Percentiles rank a stretch among this genome's conserved stretches.
Conservation (phyloP, 2,329 filamentous ascomycete genomes). For the Aspergillus carbonarius region DNA sequence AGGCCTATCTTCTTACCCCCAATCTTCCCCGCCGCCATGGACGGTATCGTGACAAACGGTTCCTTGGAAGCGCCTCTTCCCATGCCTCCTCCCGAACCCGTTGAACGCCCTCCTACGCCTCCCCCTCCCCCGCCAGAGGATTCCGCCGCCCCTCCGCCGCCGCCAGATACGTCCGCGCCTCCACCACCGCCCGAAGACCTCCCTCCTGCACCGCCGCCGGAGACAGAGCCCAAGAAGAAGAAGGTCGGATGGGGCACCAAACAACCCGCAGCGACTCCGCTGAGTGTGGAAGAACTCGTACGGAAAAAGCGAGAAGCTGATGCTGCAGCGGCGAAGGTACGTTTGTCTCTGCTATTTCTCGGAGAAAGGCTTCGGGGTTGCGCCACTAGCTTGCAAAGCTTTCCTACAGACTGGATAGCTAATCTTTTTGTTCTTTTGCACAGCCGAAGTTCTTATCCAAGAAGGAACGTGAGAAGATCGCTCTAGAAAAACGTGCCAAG, state of each 20-base stretch:
- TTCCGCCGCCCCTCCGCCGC: slow-evolving; percentile 43
- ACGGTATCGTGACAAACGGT: slow-evolving; percentile 33
- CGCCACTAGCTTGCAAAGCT: neutral
- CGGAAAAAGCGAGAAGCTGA: slow-evolving; percentile 83
- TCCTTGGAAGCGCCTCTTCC: slow-evolving; percentile 24
- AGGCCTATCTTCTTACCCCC: neutral
- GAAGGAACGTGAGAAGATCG: slow-evolving; percentile 75
- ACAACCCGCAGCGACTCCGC: slow-evolving; percentile 48
- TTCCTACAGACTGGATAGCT: neutral
- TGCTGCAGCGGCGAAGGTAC: slow-evolving; percentile 73
- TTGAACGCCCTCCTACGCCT: slow-evolving; percentile 40
- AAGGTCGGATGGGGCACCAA: slow-evolving; percentile 55
- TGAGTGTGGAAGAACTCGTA: slow-evolving; percentile 83
- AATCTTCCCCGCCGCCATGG: slow-evolving; percentile 28
- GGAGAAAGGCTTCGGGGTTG: no score
- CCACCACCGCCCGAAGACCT: slow-evolving; percentile 45
- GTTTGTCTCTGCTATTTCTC: slow-evolving; percentile 21
- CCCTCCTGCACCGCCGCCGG: slow-evolving; percentile 41
- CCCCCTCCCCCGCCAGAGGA: slow-evolving; percentile 43
- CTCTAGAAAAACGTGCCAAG: slow-evolving; percentile 72
- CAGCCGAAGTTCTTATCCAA: slow-evolving; percentile 82
- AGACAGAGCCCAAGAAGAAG: slow-evolving; percentile 52
- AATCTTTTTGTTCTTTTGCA: slow-evolving; percentile 19
- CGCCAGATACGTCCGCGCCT: slow-evolving; percentile 33
- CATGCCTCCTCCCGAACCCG: slow-evolving; percentile 37